Base-by-base conservation (phyloP, 2,329 filamentous ascomycete species). In the Aureobasidium sp. region DNA sequence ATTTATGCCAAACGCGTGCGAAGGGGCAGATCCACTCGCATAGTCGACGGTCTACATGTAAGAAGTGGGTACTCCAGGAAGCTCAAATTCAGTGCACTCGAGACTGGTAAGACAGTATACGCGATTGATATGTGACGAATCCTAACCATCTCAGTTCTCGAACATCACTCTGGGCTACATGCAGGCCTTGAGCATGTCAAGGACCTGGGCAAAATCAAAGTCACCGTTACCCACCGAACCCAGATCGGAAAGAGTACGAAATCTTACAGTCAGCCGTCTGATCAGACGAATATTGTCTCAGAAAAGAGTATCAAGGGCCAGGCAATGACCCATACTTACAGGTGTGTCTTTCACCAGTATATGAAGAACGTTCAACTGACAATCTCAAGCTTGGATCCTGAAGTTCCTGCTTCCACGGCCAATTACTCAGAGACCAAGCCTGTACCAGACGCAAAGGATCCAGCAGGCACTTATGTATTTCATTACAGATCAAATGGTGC, bases 291-390 rank as follows among this genome's bases (percentile, higher is more conserved):
- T 3, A 2, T 37, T 17, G 27, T 69, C 14, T 61, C 66, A 1
- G 65, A 69, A 48, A 68, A 67, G 39, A 63, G 59, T 7, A 15
- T 67, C n/a, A 68, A 68, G 31, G 68, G 66, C 0, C 58, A 62
- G 31, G 58, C 65, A 6, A n/a, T 69, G 4, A 66, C 67, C 0
- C 66, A 68, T 53, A 47, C 39, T 20, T 22, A 64, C 15, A 42
- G 45, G 65, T 65, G 29, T 57, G 55, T 37, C 29, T 7, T 7
- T 8, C 8, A 17, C 5, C 20, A 25, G n/a, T 22, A 7, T 22
- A 12, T 14, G 11, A 12, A 52, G 14, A 17, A 15, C 9, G 5
- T 8, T n/a, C 25, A 15, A 17, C 48, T 52, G 12, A 52, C 48
- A n/a, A 11, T 22, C 20, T 37, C 8, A 17, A 52, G 48, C 8